Evolutionary conservation across 1,139 yeast species (phyloP), one percentile per base, ranked within the genome.

Genomic region (Geotrichum candidum): DNA sequence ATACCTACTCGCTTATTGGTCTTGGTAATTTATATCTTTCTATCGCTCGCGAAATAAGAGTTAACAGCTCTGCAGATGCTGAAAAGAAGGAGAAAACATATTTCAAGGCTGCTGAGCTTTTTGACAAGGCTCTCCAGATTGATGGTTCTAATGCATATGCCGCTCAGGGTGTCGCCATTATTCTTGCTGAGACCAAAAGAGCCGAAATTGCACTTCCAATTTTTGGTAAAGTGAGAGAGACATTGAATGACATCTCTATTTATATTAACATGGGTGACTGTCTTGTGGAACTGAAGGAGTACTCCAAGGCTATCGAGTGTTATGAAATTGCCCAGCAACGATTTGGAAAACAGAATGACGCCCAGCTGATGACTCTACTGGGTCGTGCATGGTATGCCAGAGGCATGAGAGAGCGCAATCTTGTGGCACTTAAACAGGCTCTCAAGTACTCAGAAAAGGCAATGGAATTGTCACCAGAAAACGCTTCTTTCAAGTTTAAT

Each of bases 151-250:
- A 94, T 73, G 96, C 94, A 0, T 94, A 87, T 76, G 99, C 98
- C 1, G 99, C 99, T 0, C 99, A 94, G 74, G 99, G 99, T 59
- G 81, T 95, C 66, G 99, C 98, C 1, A 91, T 94, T 61, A 85
- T 92, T 11, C 88, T 90, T 74, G 96, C 96, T 27, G 98, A 92
- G 69, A 88, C 88, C 70, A 89, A 88, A 69, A 87, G 90, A 64
- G 77, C 84, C 27, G 85, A 83, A 52, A 81, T 86, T 66, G 97
- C 98, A 0, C 80, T 91, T 70, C 96, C 90, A 67, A 86, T 91
- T 60, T 86, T 95, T 71, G 84, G 96, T 74, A 91, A 92, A 69
- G 86, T 92, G 60, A 84, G 97, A 72, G 99, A 94, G 70, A 87
- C 98, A 10, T 80, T 94, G 68, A 85, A 86, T 70, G 96, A 90